Evolutionary conservation across 208 protist genomes (phyloP), one percentile per base, ranked within the genome.

Genomic region (Leishmania tropica): DNA sequence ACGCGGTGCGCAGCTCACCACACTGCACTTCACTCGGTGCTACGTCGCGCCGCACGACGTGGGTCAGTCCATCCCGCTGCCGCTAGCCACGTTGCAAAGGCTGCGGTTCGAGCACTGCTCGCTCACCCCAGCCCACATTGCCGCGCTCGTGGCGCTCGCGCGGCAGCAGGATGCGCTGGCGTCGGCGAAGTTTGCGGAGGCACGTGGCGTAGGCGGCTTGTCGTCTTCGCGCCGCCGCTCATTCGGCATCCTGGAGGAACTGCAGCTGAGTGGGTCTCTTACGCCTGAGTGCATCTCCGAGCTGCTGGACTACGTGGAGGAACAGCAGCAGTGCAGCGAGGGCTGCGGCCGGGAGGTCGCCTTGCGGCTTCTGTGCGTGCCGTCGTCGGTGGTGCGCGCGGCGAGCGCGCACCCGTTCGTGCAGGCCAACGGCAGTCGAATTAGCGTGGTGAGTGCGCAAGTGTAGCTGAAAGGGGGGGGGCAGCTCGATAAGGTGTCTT

Each of bases 251-350:
- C 81, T 96, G 8, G 70, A 85, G 68, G 88, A 92, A 67, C 83
- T 96, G 56, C 93, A 96, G 74, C 83, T 96, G 5, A 90, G 91
- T 60, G 93, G 93, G 21, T n/a, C 90, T 5, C 80, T 96, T 13
- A 95, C 91, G 15, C 71, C 74, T 3, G 87, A 94, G 40, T 82
- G 81, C 35, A 76, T 95, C 24, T 68, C 79, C 1, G 87, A 88
- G 15, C 45, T 96, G 47, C 85, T 95, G 45, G 78, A 89, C 71
- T 96, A 88, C 86, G 85, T 96, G 21, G 60, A 87, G 65, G 86
- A 93, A 10, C 87, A 92, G 73, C 73, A 90, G 48, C 2, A 37
- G 1, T 17, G 24, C 19, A 35, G 31, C 47, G n/a, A 71, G 1
- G 76, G 56, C 2, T 53, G 67, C 58, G 42, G 8, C 47, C 28